phyloP scores from a whole-genome alignment of 1,139 yeast species.

The Sugiyamaella grinbergsii region DNA sequence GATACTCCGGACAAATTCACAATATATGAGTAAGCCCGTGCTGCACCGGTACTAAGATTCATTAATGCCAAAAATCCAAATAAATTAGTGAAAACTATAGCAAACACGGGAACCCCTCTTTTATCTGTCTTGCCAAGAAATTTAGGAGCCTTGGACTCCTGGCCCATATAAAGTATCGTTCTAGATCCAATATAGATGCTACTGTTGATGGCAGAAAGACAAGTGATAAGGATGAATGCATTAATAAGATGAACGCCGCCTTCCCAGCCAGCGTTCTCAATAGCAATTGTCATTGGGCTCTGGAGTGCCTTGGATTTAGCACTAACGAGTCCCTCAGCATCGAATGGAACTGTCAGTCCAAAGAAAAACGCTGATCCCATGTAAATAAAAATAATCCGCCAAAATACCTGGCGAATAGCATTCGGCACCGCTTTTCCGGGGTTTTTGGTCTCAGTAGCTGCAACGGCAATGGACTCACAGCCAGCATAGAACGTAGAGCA shows the following conservation, averaged over 20 bases:
- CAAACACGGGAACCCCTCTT: slow-evolving; percentile 62
- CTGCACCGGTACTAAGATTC: slow-evolving; percentile 64
- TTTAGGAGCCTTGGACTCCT: slow-evolving; percentile 63
- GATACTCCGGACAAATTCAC: slow-evolving; percentile 72
- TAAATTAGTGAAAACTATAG: slow-evolving; percentile 49
- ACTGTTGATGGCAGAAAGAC: slow-evolving; percentile 73
- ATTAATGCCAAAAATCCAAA: slow-evolving; percentile 60
- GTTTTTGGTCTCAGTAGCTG: slow-evolving; percentile 85
- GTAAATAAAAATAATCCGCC: slow-evolving; percentile 79
- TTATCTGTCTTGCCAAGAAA: slow-evolving; percentile 57
- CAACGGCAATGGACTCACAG: slow-evolving; percentile 82
- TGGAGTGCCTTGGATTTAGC: slow-evolving; percentile 51
- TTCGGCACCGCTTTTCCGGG: slow-evolving; percentile 82
- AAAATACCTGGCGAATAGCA: slow-evolving; percentile 80
- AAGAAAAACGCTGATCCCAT: slow-evolving; percentile 76
- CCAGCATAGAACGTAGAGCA: slow-evolving; percentile 72
- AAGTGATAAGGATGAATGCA: slow-evolving; percentile 70
- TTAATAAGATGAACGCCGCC: slow-evolving; percentile 75
- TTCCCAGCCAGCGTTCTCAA: slow-evolving; percentile 63
- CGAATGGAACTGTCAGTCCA: slow-evolving; percentile 79
- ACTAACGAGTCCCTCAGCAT: slow-evolving; percentile 53
- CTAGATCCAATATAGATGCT: slow-evolving; percentile 66
- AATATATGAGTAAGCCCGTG: slow-evolving; percentile 78
- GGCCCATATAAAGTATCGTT: slow-evolving; percentile 60
- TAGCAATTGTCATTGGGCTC: slow-evolving; percentile 78